Percentiles rank a stretch among this genome's conserved stretches.
These are phyloP conservation scores for Xylaria cubensis DNA, from an alignment of 495 filamentous ascomycete genomes.

Conservation along the genomic window DNA sequence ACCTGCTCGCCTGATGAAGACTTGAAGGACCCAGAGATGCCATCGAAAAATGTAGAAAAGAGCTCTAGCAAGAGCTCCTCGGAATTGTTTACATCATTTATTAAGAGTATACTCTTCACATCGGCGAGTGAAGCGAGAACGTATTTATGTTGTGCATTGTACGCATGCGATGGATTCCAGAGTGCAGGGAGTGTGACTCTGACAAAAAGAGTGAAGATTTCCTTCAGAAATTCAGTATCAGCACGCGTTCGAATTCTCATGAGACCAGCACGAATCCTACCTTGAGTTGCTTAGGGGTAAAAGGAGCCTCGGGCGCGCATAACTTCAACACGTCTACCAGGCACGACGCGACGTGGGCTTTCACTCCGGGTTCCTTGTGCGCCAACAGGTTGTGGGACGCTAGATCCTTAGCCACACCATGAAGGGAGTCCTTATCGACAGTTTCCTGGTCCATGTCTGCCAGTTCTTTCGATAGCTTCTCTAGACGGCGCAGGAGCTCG, in stretches of 20 bases:
- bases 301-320: conserved; percentile 95
- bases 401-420: conserved; percentile 85
- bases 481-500: conserved; percentile 81
- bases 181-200: conserved; percentile 82
- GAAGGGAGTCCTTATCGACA: conserved; percentile 78
- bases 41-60: conserved; percentile 90
- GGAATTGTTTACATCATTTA: conserved; percentile 85
- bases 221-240: conserved; percentile 56
- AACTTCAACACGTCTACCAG: conserved; percentile 93
- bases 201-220: conserved; percentile 91
- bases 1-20: conserved; percentile 77
- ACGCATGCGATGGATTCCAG: conserved; percentile 85
- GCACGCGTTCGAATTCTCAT: conserved; percentile 17
- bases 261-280: conserved; percentile 50
- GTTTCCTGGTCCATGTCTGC: conserved; percentile 87
- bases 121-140: conserved; percentile 87
- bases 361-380: conserved; percentile 93
- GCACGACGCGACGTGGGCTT: conserved; percentile 86
- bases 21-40: conserved; percentile 79
- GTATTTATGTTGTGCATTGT: conserved; percentile 91
- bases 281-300: conserved; percentile 88
- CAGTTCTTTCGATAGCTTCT: conserved; percentile 82
- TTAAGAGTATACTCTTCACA: conserved; percentile 90
- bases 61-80: conserved; percentile 79
- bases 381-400: conserved; percentile 78